Evolutionary conservation across 2,329 filamentous ascomycete genomes (phyloP).

Genomic region (Clarireedia paspali): DNA sequence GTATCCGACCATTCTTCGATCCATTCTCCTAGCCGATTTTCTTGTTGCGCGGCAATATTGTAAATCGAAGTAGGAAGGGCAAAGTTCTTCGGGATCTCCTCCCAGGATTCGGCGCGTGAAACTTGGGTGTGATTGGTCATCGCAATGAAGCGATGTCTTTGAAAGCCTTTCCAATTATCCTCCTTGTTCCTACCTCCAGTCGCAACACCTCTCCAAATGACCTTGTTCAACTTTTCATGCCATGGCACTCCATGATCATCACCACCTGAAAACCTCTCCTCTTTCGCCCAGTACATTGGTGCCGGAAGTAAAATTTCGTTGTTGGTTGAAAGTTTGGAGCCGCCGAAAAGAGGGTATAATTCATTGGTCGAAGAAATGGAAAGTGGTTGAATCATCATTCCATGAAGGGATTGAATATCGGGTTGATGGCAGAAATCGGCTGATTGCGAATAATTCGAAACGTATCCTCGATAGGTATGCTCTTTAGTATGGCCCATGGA

Average conservation of each 20-base stretch:
- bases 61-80: conserved; percentile 42
- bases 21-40: conserved; percentile 35
- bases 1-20: conserved; percentile 28
- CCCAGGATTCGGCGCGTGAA: conserved; percentile 28
- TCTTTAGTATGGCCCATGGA: conserved; percentile 39
- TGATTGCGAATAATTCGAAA: conserved; percentile 39
- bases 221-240: conserved; percentile 45
- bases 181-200: conserved; percentile 46
- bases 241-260: conserved; percentile 48
- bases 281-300: conserved; percentile 54
- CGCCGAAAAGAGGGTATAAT: conserved; percentile 52
- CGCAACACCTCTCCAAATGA: conserved; percentile 58
- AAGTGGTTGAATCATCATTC: conserved; percentile 48
- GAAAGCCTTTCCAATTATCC: conserved; percentile 47
- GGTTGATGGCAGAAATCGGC: conserved; percentile 40
- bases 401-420: conserved; percentile 46
- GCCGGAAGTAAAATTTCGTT: conserved; percentile 58
- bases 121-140: conserved; percentile 42
- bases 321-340: conserved; percentile 54
- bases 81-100: conserved; percentile 41
- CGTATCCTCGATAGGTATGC: conserved; percentile 32
- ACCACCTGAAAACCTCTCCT: conserved; percentile 53
- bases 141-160: conserved; percentile 48
- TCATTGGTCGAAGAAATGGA: conserved; percentile 44
- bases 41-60: conserved; percentile 35